Evolutionary conservation across 106 monocot genomes (phyloP).

Genomic region (Iris macrosiphon): DNA sequence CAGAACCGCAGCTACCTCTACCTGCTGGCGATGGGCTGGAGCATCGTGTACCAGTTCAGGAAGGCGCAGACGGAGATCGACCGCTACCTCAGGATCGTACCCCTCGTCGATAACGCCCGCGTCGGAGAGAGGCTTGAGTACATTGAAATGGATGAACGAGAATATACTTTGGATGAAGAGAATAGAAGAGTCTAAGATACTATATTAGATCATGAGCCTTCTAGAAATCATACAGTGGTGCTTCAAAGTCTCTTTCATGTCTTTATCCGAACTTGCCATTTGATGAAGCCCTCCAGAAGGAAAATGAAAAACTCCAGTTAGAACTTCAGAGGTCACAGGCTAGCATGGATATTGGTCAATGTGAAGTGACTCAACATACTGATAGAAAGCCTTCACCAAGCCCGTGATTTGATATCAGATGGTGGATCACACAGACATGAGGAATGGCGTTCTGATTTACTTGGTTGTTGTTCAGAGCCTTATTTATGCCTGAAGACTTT

Average conservation of each 20-base stretch:
- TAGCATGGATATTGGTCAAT: constrained; percentile 61
- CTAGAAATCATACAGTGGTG: constrained; percentile 32
- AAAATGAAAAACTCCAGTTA: constrained; percentile 75
- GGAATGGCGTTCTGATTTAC: too few species aligned
- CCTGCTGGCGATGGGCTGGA: constrained; percentile 66
- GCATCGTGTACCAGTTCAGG: constrained; percentile 20
- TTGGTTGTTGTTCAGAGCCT: too few species aligned
- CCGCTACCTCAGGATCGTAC: constrained; percentile 19
- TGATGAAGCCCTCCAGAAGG: constrained; percentile 66
- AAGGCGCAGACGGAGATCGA: constrained; percentile 22
- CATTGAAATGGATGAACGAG: constrained; percentile 70
- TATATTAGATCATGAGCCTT: constrained; percentile 44
- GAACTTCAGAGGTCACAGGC: constrained; percentile 80
- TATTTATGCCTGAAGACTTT: constrained; percentile 64
- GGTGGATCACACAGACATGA: too few species aligned
- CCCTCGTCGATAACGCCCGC: constrained; percentile 22
- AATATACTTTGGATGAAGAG: constrained; percentile 84
- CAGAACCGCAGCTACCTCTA: constrained; percentile 57
- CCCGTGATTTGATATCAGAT: too few species aligned
- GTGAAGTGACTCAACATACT: constrained; percentile 87
- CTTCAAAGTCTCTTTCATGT: constrained; percentile 77
- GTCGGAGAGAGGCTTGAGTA: constrained; percentile 34
- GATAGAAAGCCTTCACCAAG: too few species aligned
- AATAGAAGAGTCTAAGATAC: constrained; percentile 64
- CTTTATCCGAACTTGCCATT: constrained; percentile 75